phyloP scores from a whole-genome alignment of 345 rosid genomes.

The Linum lewisii region DNA sequence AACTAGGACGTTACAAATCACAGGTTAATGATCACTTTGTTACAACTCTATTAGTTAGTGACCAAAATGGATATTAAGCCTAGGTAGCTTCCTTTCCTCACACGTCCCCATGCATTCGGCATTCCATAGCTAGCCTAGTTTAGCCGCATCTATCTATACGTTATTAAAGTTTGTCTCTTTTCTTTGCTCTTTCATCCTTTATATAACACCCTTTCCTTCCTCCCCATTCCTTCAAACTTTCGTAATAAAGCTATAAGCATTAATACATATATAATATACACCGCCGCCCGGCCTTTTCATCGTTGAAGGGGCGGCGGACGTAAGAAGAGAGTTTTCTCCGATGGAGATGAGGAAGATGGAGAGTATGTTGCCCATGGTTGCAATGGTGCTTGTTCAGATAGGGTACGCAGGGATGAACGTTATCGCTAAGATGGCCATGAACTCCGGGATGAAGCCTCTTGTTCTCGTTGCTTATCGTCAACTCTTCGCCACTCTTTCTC shows the following conservation, averaged over 20 bases:
- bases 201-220: not conserved
- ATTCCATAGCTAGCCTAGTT: no score
- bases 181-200: not conserved
- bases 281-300: not conserved
- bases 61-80: no score
- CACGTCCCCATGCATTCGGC: no score
- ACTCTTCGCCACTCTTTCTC: conserved; percentile 64
- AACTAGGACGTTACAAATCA: no score
- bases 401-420: conserved; percentile 88
- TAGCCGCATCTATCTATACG: no score
- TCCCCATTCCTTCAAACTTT: not conserved
- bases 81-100: no score
- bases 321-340: not conserved
- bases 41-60: no score
- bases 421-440: conserved; percentile 81
- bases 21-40: no score
- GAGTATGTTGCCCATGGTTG: conserved; percentile 52
- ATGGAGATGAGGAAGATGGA: conserved; percentile 12
- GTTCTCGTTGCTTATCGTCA: conserved; percentile 73
- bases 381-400: conserved; percentile 64
- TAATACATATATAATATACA: not conserved
- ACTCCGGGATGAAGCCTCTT: conserved; percentile 73
- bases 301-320: not conserved
- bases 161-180: no score
- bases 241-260: conserved; percentile 6